These are phyloP conservation scores for Fonsecaea multimorphosa DNA, from an alignment of 2,329 filamentous ascomycete genomes.

Conservation along the genomic window DNA sequence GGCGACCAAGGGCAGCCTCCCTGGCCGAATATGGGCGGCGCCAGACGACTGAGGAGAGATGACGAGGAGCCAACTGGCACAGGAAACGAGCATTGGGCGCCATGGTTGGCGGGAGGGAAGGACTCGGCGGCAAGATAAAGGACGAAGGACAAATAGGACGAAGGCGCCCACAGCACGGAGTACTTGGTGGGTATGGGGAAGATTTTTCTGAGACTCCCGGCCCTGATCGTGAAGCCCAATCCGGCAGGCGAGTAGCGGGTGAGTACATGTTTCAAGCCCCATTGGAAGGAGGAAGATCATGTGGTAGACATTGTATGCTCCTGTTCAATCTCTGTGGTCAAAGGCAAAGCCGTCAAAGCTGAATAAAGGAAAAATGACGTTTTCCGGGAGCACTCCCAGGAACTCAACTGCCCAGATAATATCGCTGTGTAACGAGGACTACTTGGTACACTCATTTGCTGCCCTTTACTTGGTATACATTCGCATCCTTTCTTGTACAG, in stretches of 20 bases:
- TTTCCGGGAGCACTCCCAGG: not conserved
- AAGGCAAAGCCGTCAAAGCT: not conserved
- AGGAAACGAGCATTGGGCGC: slow-evolving; percentile 4
- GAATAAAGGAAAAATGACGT: not conserved
- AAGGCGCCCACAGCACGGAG: slow-evolving; percentile 4
- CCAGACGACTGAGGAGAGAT: slow-evolving; percentile 14
- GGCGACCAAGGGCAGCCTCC: slow-evolving; percentile 9
- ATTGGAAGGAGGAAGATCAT: not conserved
- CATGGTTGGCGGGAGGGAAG: slow-evolving; percentile 26
- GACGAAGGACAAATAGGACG: slow-evolving; percentile 16
- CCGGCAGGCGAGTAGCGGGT: slow-evolving; percentile 8
- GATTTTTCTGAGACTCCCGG: not conserved
- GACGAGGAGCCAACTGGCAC: slow-evolving; percentile 23
- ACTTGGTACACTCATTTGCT: too few species aligned
- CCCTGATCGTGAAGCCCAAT: slow-evolving; percentile 10
- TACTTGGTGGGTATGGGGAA: slow-evolving; percentile 9
- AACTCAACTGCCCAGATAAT: not conserved
- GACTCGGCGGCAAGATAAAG: slow-evolving; percentile 28
- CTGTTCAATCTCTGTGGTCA: not conserved
- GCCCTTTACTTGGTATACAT: too few species aligned
- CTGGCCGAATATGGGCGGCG: slow-evolving; percentile 23
- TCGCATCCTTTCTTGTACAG: not conserved
- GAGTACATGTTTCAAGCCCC: not conserved
- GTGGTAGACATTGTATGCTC: not conserved
- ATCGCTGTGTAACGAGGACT: too few species aligned